Evolutionary conservation across 73 alveolate genomes (phyloP).

Genomic region (Symbiodinium pilosum): DNA sequence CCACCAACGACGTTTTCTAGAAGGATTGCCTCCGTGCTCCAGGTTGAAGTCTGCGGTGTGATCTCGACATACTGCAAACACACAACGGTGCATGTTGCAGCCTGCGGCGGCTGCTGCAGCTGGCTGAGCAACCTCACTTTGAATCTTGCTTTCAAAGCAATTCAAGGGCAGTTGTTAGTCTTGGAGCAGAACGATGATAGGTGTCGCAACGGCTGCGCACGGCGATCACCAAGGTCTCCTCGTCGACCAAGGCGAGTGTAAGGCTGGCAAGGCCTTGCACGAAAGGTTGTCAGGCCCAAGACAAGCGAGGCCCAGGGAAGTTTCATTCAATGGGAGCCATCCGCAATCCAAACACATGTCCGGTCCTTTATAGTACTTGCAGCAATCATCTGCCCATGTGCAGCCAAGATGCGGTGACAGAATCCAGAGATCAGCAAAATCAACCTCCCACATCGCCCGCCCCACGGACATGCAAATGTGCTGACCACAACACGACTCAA

Average conservation of each 20-base stretch:
- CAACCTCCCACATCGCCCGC: conserved; percentile 62
- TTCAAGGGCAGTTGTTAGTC: not conserved
- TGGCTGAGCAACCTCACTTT: not conserved
- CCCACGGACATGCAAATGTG: too few species aligned
- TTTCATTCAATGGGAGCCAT: too few species aligned
- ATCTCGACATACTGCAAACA: not conserved
- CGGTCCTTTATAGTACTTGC: too few species aligned
- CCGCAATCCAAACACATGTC: too few species aligned
- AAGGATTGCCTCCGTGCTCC: conserved; percentile 11
- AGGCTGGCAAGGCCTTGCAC: conserved; percentile 73
- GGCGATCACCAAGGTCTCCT: conserved; percentile 53
- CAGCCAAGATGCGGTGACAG: too few species aligned
- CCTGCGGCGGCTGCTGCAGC: not conserved
- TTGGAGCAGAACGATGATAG: conserved; percentile 3
- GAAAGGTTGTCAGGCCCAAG: not conserved
- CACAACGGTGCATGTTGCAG: not conserved
- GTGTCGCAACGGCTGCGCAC: conserved; percentile 66
- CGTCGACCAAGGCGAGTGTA: conserved; percentile 77
- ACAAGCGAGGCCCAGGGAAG: too few species aligned
- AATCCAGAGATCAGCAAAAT: conserved; percentile 38
- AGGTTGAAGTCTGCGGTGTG: not conserved
- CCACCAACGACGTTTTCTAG: conserved; percentile 67
- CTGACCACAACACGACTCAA: too few species aligned
- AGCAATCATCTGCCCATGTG: too few species aligned
- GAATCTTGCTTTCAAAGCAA: too few species aligned